Conservation (phyloP, 331 rosid species). For the Erythrophleum ivorense region DNA sequence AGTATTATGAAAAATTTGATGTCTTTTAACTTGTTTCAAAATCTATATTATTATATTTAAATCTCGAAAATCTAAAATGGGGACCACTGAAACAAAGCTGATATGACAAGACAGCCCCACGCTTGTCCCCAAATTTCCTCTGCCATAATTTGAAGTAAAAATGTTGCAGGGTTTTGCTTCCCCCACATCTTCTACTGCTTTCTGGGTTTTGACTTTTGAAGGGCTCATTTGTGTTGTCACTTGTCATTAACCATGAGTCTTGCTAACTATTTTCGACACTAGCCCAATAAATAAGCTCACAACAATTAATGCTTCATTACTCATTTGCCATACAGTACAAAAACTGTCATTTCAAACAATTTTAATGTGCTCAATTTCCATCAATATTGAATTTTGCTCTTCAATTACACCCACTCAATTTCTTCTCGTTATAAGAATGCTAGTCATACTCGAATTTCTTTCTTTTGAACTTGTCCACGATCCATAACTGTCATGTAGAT, state of each 20-base stretch:
- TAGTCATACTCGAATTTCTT: neutral
- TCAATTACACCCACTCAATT: neutral
- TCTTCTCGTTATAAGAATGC: neutral
- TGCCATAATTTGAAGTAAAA: conserved; percentile 20
- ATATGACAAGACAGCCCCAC: conserved; percentile 60
- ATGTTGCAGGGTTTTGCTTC: conserved; percentile 19
- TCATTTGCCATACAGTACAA: neutral
- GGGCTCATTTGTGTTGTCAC: conserved; percentile 38
- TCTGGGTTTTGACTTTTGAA: conserved; percentile 32
- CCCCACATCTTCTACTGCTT: neutral
- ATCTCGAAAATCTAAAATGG: neutral
- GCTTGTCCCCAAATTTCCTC: conserved; percentile 44
- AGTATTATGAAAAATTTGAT: too few species aligned
- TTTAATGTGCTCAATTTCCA: too few species aligned
- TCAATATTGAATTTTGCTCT: too few species aligned
- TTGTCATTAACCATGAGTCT: conserved; percentile 25
- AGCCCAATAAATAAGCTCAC: neutral
- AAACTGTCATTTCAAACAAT: too few species aligned
- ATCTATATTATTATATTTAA: too few species aligned
- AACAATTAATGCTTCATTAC: conserved; percentile 28
- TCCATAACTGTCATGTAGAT: neutral
- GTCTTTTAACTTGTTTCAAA: too few species aligned
- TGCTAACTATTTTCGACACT: conserved; percentile 9
- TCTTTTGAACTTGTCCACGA: neutral
- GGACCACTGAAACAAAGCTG: conserved; percentile 42